A percentile compares a stretch with the other conserved stretches of the same genome.
phyloP scores from a whole-genome alignment of 1,284 basidiomycete species.

The Naganishia cerealis region DNA sequence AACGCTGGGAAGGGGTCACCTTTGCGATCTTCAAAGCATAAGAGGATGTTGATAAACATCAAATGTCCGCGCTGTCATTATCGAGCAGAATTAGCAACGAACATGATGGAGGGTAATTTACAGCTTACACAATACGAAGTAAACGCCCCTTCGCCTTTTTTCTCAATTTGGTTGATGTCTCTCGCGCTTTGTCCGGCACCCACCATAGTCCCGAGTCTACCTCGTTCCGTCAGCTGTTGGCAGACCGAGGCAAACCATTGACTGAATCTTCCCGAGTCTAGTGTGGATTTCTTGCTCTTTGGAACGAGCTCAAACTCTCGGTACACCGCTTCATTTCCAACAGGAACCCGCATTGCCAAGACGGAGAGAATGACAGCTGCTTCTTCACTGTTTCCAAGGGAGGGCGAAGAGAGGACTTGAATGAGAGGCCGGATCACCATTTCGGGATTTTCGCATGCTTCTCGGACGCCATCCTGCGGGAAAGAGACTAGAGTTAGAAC shows the following conservation, averaged over 20 bases:
- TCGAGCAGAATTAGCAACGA: slow-evolving; percentile 50
- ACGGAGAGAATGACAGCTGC: slow-evolving; percentile 24
- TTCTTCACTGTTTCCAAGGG: slow-evolving; percentile 20
- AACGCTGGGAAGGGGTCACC: slow-evolving; percentile 76
- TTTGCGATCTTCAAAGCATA: slow-evolving; percentile 68
- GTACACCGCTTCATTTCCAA: slow-evolving; percentile 26
- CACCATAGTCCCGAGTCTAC: slow-evolving; percentile 91
- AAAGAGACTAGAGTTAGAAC: not conserved
- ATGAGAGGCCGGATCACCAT: slow-evolving; percentile 25
- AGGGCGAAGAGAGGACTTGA: slow-evolving; percentile 19
- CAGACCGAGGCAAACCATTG: slow-evolving; percentile 13
- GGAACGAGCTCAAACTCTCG: slow-evolving; percentile 12
- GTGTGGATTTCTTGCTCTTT: not conserved
- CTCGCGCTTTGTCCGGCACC: slow-evolving; percentile 78
- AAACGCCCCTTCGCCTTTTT: slow-evolving; percentile 21
- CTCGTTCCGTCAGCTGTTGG: slow-evolving; percentile 59
- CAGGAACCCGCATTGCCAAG: slow-evolving; percentile 20
- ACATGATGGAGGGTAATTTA: slow-evolving; percentile 54
- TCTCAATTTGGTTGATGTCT: slow-evolving; percentile 23
- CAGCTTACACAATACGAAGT: slow-evolving; percentile 24
- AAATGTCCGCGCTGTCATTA: slow-evolving; percentile 61
- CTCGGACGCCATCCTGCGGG: slow-evolving; percentile 21
- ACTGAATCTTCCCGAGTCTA: slow-evolving; percentile 1
- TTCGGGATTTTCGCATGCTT: slow-evolving; percentile 23
- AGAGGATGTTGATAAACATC: slow-evolving; percentile 67